Evolutionary conservation across 2,329 filamentous ascomycete genomes (phyloP).

Genomic region (Coleophoma crateriformis): DNA sequence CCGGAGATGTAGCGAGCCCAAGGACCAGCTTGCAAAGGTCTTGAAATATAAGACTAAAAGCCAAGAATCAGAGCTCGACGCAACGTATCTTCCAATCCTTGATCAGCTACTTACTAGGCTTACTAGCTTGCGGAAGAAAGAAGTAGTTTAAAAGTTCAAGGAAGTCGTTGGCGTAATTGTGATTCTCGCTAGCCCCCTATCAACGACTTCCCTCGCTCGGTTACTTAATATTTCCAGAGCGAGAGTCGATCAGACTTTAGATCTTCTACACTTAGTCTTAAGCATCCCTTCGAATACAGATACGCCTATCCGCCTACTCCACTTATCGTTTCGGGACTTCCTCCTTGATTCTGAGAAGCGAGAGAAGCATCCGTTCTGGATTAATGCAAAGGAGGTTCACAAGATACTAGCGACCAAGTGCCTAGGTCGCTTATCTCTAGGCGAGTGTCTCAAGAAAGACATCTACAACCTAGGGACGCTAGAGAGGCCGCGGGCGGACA

Average conservation of each 20-base stretch:
- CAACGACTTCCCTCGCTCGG: background rate
- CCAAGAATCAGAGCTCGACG: too few species aligned
- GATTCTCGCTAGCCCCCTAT: background rate
- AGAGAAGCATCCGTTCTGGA: constrained; percentile 25
- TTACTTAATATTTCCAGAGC: background rate
- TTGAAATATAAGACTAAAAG: too few species aligned
- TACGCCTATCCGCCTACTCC: background rate
- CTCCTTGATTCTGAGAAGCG: constrained; percentile 20
- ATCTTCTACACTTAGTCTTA: background rate
- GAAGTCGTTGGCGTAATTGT: too few species aligned
- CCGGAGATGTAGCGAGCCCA: background rate
- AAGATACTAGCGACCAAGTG: constrained; percentile 26
- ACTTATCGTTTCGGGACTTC: background rate
- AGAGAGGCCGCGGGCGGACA: constrained; percentile 17
- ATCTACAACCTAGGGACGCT: constrained; percentile 27
- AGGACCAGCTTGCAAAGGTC: too few species aligned
- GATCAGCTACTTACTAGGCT: too few species aligned
- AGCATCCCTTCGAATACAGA: background rate
- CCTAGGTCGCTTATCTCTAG: constrained; percentile 28
- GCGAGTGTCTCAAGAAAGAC: constrained; percentile 24
- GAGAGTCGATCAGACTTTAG: background rate
- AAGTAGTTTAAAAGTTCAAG: too few species aligned
- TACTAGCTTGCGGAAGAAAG: too few species aligned
- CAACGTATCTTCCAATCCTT: too few species aligned
- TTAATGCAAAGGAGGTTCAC: constrained; percentile 29